A percentile compares a stretch with the other conserved stretches of the same genome.
Conservation (phyloP, 345 rosid species). For the Passiflora organensis region DNA sequence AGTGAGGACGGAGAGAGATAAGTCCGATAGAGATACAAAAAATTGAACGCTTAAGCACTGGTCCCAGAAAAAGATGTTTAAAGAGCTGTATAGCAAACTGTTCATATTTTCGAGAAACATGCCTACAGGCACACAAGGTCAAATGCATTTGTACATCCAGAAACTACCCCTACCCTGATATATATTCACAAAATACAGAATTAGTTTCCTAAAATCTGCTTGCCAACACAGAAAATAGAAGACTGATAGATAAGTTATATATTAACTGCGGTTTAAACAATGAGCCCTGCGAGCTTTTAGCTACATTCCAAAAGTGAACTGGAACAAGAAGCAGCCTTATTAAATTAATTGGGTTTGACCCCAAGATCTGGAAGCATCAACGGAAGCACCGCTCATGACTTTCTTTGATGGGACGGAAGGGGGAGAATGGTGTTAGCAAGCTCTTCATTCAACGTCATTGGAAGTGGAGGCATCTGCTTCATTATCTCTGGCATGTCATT, state of each 20-base stretch:
- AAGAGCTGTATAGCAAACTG: background rate
- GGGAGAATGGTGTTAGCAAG: slow-evolving; percentile 60
- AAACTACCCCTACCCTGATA: background rate
- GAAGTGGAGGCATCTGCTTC: slow-evolving; percentile 89
- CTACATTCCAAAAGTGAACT: background rate
- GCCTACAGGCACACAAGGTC: background rate
- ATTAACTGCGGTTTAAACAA: background rate
- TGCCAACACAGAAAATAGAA: background rate
- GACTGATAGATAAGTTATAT: background rate
- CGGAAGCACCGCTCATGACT: slow-evolving; percentile 32
- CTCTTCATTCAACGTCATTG: slow-evolving; percentile 71
- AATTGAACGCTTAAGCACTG: too few relatives aligned
- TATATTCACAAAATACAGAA: slow-evolving; percentile 1
- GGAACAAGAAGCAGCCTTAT: background rate
- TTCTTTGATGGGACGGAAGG: slow-evolving; percentile 42
- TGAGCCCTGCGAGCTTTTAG: background rate
- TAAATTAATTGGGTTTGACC: background rate
- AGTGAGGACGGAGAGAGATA: too few relatives aligned
- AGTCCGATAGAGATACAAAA: too few relatives aligned
- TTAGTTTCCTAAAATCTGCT: background rate
- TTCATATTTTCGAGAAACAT: background rate
- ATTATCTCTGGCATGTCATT: slow-evolving; percentile 76
- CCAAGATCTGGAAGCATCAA: slow-evolving; percentile 5
- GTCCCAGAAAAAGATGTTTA: background rate
- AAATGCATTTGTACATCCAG: background rate